Evolutionary conservation across 345 rosid species (phyloP), one percentile per base, ranked within the genome.

Genomic region (Syzygium grande): DNA sequence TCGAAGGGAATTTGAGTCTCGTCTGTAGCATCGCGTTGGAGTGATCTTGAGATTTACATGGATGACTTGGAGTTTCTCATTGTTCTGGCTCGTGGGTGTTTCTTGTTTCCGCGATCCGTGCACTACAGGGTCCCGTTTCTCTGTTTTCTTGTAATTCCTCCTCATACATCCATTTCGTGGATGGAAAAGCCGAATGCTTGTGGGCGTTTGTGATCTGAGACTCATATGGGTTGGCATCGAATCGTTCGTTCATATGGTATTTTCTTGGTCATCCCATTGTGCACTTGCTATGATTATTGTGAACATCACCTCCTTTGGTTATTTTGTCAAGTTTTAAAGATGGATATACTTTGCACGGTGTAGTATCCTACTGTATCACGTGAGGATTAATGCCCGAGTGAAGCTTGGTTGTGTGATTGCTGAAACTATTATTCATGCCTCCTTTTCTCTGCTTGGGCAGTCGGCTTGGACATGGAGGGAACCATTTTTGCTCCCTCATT

Each of bases 401-500:
- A 73, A 73, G 43, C 83, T 73, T 38, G 49, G 49, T 38, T 73
- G 83, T 34, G 83, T 73, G 83, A 38, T 10, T 73, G 83, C 83
- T 38, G 83, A 22, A 73, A 73, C 27, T 73, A 0, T 73, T 11
- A 38, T 38, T 41, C 8, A 73, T 0, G 12, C 49, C 49, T 19
- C 22, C 49, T 73, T 73, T 23, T 73, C 27, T 53, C 46, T 73
- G 49, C 83, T 38, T 38, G 38, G 63, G 86, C 5, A 22, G 0
- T 21, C 27, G 46, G 25, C 55, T 29, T 53, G 29, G 68, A 84
- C 49, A 97, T 95, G 97, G 98, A 91, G 89, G 95, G 97, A 91
- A 93, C 96, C 11, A 92, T 93, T 88, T 97, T 97, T 87, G 91
- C 97, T 79, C 98, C 98, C 56, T 96, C 97, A 8, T 85, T 97